These are phyloP conservation scores for Thuidium tamariscinum DNA, from an alignment of 225 moss, liverwort and hornwort genomes.

Conservation along the genomic window DNA sequence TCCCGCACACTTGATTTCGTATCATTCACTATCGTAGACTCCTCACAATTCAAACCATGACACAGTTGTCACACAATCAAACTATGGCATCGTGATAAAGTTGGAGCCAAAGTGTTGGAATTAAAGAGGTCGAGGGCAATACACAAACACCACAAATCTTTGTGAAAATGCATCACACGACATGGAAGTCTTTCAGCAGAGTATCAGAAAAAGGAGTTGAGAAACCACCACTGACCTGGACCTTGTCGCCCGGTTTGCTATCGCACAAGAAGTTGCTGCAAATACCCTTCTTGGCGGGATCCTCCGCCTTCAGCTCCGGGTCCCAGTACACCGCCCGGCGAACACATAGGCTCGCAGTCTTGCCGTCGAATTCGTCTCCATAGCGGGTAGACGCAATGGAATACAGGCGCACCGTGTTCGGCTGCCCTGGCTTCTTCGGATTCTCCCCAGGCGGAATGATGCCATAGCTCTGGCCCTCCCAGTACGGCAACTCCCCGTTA, in stretches of 20 bases:
- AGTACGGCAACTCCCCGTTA: slow-evolving; percentile 67
- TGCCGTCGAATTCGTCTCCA: slow-evolving; percentile 90
- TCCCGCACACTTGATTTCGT: not conserved
- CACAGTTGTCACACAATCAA: not conserved
- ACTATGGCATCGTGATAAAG: too few species aligned
- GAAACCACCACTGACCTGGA: slow-evolving; percentile 27
- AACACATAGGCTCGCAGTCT: slow-evolving; percentile 88
- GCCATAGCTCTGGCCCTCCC: slow-evolving; percentile 99
- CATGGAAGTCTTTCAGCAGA: too few species aligned
- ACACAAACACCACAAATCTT: not conserved
- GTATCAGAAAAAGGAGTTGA: too few species aligned
- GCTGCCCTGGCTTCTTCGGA: slow-evolving; percentile 90
- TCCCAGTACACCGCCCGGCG: slow-evolving; percentile 87
- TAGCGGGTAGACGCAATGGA: slow-evolving; percentile 94
- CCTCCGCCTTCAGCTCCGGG: slow-evolving; percentile 70
- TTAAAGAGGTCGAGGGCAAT: not conserved
- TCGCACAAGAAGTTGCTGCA: slow-evolving; percentile 97
- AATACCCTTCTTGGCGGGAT: slow-evolving; percentile 87
- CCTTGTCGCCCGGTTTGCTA: slow-evolving; percentile 70
- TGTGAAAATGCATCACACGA: not conserved
- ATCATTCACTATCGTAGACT: not conserved
- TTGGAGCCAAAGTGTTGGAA: not conserved
- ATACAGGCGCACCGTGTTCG: slow-evolving; percentile 78
- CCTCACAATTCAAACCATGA: not conserved
- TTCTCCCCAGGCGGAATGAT: slow-evolving; percentile 88